Evolutionary conservation across 2,329 filamentous ascomycete genomes (phyloP).

Genomic region (Cladophialophora psammophila): DNA sequence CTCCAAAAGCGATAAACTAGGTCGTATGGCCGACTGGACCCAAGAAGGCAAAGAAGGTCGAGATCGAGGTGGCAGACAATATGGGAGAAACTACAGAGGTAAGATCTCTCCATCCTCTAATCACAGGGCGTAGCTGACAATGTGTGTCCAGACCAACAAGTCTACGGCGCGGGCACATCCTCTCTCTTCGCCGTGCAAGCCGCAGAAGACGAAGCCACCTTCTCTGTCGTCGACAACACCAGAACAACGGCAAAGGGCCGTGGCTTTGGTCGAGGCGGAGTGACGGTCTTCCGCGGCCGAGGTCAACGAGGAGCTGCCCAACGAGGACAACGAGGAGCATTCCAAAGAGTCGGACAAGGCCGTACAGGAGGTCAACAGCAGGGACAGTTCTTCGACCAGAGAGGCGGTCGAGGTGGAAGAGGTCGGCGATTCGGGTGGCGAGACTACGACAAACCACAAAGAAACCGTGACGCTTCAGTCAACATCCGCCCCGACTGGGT

Average conservation of each 20-base stretch:
- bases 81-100: slow-evolving; percentile 94
- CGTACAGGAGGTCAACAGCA: slow-evolving; percentile 71
- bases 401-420: slow-evolving; percentile 71
- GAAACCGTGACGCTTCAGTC: slow-evolving; percentile 94
- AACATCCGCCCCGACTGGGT: slow-evolving; percentile 96
- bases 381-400: slow-evolving; percentile 71
- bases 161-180: slow-evolving; percentile 88
- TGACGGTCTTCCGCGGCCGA: slow-evolving; percentile 84
- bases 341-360: slow-evolving; percentile 74
- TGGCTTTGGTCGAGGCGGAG: slow-evolving; percentile 82
- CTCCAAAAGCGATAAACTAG: slow-evolving; percentile 98
- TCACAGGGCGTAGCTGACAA: slow-evolving; percentile 1
- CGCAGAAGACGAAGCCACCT: slow-evolving; percentile 94
- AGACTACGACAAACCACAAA: slow-evolving; percentile 96
- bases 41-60: slow-evolving; percentile 77
- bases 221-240: slow-evolving; percentile 97
- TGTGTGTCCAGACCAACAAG: slow-evolving; percentile 79
- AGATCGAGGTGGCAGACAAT: slow-evolving; percentile 84
- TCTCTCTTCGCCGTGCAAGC: slow-evolving; percentile 88
- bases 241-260: slow-evolving; percentile 84
- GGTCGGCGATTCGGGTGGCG: slow-evolving; percentile 96
- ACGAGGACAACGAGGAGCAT: slow-evolving; percentile 69
- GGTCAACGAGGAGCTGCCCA: slow-evolving; percentile 76
- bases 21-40: slow-evolving; percentile 99
- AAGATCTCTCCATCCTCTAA: slow-evolving; percentile 38